Evolutionary conservation across 2,329 filamentous ascomycete genomes (phyloP), one percentile per base, ranked within the genome.

Genomic region (Xylaria sp.): DNA sequence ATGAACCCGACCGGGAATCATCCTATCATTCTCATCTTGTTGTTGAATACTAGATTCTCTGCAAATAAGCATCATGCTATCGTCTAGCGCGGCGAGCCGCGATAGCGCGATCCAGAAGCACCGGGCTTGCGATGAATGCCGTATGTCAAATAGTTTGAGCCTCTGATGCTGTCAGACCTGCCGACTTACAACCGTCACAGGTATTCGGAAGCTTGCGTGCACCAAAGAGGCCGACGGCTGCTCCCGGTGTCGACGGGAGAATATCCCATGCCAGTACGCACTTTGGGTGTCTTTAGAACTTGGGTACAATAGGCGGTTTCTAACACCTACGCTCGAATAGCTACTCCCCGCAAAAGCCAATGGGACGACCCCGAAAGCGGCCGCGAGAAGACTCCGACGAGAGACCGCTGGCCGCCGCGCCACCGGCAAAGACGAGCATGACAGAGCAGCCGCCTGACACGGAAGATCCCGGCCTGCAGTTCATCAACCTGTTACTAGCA

Each of bases 111-210:
- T 67, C 13, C 76, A 81, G 69, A 90, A 88, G 76, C 88, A 87
- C 71, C 84, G 88, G 57, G 89, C 89, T 70, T 91, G 89, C 78
- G 89, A 91, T 78, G 89, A 90, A 78, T 91, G 89, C 80, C 85
- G 89, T 91, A 84, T 80, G 88, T 84, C 48, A 37, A 37, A 10
- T 28, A 37, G 4, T 10, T 1, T 28, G 23, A 46, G 60, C 61
- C 50, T n/a, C 56, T 37, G 32, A 58, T 7, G 12, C 23, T 18
- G 50, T 23, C 20, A 18, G 56, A 59, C 44, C 41, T 13, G 58
- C 58, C 25, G 46, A 34, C 63, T 60, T 23, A 66, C 51, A 44
- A 48, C 58, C 15, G 63, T 60, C 62, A 69, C 60, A 91, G 89
- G 89, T 74, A 81, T 83, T 28, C 85, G 89, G 62, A 91, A 91